phyloP scores from a whole-genome alignment of 2,329 filamentous ascomycete species.

The Beauveria sp. region DNA sequence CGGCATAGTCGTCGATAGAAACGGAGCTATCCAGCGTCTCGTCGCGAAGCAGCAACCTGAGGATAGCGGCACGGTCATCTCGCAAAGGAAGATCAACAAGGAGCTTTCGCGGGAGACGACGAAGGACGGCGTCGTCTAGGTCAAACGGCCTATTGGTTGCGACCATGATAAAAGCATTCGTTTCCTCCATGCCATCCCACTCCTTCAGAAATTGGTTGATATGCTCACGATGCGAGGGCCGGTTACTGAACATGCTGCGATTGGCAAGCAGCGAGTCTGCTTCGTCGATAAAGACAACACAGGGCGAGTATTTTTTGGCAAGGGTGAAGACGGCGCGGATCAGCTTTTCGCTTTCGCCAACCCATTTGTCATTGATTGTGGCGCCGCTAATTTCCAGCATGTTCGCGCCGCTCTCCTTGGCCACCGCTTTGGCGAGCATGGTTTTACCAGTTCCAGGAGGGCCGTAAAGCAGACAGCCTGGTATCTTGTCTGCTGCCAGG shows the following conservation, averaged over 20 bases:
- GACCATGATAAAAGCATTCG: conserved; percentile 93
- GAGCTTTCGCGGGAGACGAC: conserved; percentile 65
- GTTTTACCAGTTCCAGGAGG: conserved; percentile 77
- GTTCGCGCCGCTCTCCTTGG: conserved; percentile 59
- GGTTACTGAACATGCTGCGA: conserved; percentile 56
- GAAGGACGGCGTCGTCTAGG: conserved; percentile 77
- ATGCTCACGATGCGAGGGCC: conserved; percentile 72
- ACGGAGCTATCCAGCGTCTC: conserved; percentile 57
- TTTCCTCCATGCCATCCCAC: conserved; percentile 84
- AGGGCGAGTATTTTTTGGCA: conserved; percentile 83
- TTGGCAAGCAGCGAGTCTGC: conserved; percentile 86
- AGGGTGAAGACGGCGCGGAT: conserved; percentile 85
- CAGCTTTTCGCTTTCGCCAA: conserved; percentile 94
- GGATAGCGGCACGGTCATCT: conserved; percentile 57
- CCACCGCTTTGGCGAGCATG: conserved; percentile 60
- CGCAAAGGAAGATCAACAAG: conserved; percentile 66
- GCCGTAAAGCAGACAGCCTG: conserved; percentile 80
- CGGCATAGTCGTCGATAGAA: conserved; percentile 54
- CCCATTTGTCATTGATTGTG: conserved; percentile 92
- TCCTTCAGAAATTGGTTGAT: conserved; percentile 96
- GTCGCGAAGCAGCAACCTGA: conserved; percentile 62
- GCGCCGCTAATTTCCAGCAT: conserved; percentile 85
- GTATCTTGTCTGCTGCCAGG: conserved; percentile 81
- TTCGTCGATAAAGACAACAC: conserved; percentile 95
- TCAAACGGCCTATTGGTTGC: conserved; percentile 95